Evolutionary conservation across 306 rosid genomes (phyloP).

Genomic region (Lotus japonicus): DNA sequence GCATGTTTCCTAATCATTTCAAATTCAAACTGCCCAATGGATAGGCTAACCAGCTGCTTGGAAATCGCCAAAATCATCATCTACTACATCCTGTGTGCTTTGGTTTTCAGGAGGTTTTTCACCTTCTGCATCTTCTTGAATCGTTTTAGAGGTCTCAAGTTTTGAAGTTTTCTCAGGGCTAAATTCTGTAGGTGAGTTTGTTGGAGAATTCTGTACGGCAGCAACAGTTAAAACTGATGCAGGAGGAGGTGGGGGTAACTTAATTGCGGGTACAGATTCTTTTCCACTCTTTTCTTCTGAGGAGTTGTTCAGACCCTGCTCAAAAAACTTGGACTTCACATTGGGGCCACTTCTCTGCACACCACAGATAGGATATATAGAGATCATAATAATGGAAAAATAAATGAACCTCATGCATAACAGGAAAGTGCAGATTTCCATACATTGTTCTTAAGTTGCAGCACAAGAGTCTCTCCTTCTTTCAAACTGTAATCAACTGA

Average conservation of each 20-base stretch:
- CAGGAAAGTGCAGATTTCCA: conserved; percentile 17
- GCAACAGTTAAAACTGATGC: conserved; percentile 52
- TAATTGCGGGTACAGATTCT: conserved; percentile 44
- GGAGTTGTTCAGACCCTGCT: conserved; percentile 40
- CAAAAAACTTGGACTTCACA: conserved; percentile 57
- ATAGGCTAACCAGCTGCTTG: conserved; percentile 64
- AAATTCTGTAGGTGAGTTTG: conserved; percentile 49
- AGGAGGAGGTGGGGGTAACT: conserved; percentile 88
- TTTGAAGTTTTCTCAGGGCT: conserved; percentile 41
- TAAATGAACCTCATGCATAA: neutral
- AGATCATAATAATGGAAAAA: neutral
- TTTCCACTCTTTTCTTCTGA: conserved; percentile 58
- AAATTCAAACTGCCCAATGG: conserved; percentile 12
- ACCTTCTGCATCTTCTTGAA: conserved; percentile 24
- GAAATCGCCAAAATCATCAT: conserved; percentile 93
- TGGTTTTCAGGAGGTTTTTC: conserved; percentile 30
- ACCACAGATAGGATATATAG: conserved; percentile 4
- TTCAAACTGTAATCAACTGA: conserved; percentile 86
- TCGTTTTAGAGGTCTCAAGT: conserved; percentile 24
- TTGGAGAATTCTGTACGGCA: conserved; percentile 34
- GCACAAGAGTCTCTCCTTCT: conserved; percentile 89
- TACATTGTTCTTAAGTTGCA: conserved; percentile 72
- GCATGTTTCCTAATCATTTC: conserved; percentile 25
- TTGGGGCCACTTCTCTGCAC: conserved; percentile 53
- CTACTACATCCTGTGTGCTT: conserved; percentile 41